These are phyloP conservation scores for Geranium rotundifolium DNA, from an alignment of 345 rosid species.

Conservation along the genomic window DNA sequence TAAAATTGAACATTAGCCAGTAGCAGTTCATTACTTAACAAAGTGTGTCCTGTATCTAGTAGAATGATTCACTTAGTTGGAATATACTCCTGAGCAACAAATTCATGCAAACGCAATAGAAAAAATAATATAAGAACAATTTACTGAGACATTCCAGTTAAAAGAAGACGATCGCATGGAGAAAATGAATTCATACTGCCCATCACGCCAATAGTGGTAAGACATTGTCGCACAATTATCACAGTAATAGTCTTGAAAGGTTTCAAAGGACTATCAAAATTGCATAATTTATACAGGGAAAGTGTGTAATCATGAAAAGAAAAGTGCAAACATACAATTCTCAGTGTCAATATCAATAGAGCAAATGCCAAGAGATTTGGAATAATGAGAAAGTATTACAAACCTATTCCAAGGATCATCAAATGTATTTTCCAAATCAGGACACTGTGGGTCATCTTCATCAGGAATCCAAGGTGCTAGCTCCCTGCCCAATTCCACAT, in stretches of 20 bases:
- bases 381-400: conserved; percentile 8
- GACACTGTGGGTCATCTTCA: conserved; percentile 46
- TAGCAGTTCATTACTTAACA: not conserved
- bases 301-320: not conserved
- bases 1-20: not conserved
- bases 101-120: not conserved
- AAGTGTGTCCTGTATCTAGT: not conserved
- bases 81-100: not conserved
- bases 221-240: not conserved
- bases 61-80: not conserved
- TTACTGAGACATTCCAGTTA: not conserved
- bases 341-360: not conserved
- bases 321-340: conserved; percentile 3
- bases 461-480: conserved; percentile 83
- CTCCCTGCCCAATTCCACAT: conserved; percentile 57
- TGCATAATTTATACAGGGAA: not conserved
- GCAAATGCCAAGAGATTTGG: conserved; percentile 12
- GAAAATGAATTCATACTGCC: not conserved
- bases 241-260: not conserved
- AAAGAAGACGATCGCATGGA: not conserved
- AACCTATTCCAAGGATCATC: conserved; percentile 61
- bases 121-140: not conserved
- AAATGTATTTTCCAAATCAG: conserved; percentile 64
- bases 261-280: not conserved
- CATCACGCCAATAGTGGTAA: too few relatives aligned